A percentile compares a stretch with the other conserved stretches of the same genome.
These are phyloP conservation scores for Raddia distichophylla DNA, from an alignment of 176 grass and related monocot genomes.

Conservation along the genomic window DNA sequence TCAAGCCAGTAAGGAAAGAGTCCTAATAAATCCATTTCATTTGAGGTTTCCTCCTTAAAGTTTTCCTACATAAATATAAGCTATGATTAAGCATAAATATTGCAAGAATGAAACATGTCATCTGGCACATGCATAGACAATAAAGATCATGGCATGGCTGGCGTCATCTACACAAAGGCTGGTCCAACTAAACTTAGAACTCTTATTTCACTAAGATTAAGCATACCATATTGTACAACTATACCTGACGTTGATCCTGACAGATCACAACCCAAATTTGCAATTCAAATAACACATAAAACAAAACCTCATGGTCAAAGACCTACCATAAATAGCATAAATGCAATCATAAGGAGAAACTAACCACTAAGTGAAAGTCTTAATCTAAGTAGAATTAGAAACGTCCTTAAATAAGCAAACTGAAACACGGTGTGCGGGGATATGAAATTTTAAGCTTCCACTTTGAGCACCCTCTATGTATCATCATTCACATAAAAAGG, in stretches of 20 bases:
- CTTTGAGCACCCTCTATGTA: background rate
- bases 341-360: background rate
- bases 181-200: conserved; percentile 10
- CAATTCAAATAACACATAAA: conserved; percentile 10
- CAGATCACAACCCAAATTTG: conserved; percentile 12
- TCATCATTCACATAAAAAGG: background rate
- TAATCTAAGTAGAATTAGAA: background rate
- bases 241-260: background rate
- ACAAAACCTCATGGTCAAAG: background rate
- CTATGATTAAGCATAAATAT: conserved; percentile 16
- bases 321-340: conserved; percentile 22
- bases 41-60: conserved; percentile 40
- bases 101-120: conserved; percentile 17
- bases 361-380: background rate
- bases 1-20: conserved; percentile 92
- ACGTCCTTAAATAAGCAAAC: background rate
- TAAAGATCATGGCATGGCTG: background rate
- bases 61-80: conserved; percentile 54
- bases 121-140: background rate
- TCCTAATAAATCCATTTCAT: conserved; percentile 69
- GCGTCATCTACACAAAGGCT: conserved; percentile 1
- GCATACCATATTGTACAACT: conserved; percentile 17
- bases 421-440: background rate
- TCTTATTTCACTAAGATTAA: conserved; percentile 5
- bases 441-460: background rate